phyloP scores from a whole-genome alignment of 2,329 filamentous ascomycete genomes.

The Aspergillus sp. region DNA sequence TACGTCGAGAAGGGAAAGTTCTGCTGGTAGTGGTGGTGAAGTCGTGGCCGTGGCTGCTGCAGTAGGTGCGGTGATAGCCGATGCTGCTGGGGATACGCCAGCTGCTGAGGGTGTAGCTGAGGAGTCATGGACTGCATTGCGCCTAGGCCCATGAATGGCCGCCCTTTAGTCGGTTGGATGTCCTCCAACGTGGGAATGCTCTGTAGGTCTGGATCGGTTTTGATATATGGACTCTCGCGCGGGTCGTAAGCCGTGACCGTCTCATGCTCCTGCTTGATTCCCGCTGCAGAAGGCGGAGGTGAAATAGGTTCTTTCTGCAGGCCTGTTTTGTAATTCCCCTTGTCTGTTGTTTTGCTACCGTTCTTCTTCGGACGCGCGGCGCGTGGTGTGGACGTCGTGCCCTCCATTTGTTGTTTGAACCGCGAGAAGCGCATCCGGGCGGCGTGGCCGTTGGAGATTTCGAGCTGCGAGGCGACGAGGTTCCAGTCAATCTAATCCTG shows the following conservation, averaged over 20 bases:
- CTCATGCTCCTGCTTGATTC: conserved; percentile 7
- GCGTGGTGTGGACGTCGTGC: conserved; percentile 20
- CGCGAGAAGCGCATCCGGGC: conserved; percentile 51
- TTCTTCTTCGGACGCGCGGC: conserved; percentile 14
- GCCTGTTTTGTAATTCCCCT: conserved; percentile 9
- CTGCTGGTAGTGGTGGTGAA: background rate
- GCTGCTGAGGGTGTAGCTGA: background rate
- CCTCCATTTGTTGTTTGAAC: conserved; percentile 48
- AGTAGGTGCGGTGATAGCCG: background rate
- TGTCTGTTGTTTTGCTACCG: conserved; percentile 5
- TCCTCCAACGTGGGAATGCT: conserved; percentile 1
- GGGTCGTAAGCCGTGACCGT: conserved; percentile 2
- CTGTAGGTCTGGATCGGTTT: conserved; percentile 13
- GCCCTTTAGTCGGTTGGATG: background rate
- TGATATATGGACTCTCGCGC: conserved; percentile 13
- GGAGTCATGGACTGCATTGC: too few species aligned
- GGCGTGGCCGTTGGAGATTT: conserved; percentile 50
- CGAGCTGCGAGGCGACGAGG: conserved; percentile 41
- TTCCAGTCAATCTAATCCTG: conserved; percentile 46
- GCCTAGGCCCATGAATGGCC: too few species aligned
- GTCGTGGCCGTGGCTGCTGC: background rate
- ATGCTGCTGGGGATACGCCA: background rate
- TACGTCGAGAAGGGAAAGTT: background rate
- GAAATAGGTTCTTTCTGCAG: conserved; percentile 5
- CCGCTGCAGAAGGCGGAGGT: conserved; percentile 4